These are phyloP conservation scores for Angophora floribunda DNA, from an alignment of 345 rosid genomes.

Conservation along the genomic window DNA sequence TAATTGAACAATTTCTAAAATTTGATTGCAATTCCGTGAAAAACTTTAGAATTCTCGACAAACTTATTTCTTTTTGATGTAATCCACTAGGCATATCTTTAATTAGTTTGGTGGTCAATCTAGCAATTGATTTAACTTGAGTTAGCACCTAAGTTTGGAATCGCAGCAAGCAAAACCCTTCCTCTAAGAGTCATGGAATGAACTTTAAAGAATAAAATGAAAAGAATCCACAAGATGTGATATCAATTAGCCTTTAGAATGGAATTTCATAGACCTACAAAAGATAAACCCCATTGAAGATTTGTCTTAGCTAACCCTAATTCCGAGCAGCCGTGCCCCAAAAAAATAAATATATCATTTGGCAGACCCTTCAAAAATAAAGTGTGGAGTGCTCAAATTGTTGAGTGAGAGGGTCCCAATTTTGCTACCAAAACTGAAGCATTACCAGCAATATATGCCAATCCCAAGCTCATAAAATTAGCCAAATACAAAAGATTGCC, in stretches of 20 bases:
- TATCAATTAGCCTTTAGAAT: background rate
- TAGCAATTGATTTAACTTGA: background rate
- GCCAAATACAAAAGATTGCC: background rate
- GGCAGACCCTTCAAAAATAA: background rate
- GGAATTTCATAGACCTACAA: background rate
- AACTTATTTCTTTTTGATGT: background rate
- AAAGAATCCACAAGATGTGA: background rate
- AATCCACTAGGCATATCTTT: background rate
- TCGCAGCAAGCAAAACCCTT: background rate
- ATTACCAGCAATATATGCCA: background rate
- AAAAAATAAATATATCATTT: background rate
- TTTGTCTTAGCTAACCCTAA: background rate
- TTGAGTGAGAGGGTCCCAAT: background rate
- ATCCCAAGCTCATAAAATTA: background rate
- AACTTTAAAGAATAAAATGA: background rate
- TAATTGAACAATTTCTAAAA: background rate
- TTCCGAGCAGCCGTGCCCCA: background rate
- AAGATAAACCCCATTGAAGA: background rate
- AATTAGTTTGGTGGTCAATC: background rate
- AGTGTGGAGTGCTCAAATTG: background rate
- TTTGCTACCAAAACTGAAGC: background rate
- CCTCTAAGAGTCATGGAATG: background rate
- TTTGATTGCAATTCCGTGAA: accelerated
- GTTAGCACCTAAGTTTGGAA: background rate
- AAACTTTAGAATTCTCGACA: background rate